A percentile compares a stretch with the other conserved stretches of the same genome.
Conservation (phyloP, 345 rosid species). For the Carallia brachiata region DNA sequence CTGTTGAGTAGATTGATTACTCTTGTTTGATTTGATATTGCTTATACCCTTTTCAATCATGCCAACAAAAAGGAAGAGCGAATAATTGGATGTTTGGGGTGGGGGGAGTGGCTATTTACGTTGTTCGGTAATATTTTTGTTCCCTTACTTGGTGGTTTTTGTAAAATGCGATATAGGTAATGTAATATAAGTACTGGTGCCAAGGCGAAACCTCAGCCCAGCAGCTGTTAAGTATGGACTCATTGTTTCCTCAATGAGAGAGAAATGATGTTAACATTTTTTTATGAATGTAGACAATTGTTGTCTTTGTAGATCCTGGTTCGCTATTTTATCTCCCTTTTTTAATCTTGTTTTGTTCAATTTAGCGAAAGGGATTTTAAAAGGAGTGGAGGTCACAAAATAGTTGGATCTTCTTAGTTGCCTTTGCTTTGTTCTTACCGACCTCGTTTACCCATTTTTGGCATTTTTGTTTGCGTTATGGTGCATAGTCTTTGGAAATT, state of each 20-base stretch:
- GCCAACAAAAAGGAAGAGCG: slow-evolving; percentile 5
- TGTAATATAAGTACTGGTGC: slow-evolving; percentile 26
- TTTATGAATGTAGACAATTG: not conserved
- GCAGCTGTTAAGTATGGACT: slow-evolving; percentile 22
- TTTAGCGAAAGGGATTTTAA: too few relatives aligned
- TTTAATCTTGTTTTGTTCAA: too few relatives aligned
- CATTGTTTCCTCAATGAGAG: not conserved
- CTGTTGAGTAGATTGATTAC: slow-evolving; percentile 11
- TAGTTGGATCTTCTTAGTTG: too few relatives aligned
- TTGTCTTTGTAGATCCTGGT: too few relatives aligned
- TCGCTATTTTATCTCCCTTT: too few relatives aligned
- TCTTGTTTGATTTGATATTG: too few relatives aligned
- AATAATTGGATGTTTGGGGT: not conserved
- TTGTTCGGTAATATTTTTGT: not conserved
- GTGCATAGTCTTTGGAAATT: too few relatives aligned
- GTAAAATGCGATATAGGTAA: slow-evolving; percentile 34
- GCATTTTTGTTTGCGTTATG: too few relatives aligned
- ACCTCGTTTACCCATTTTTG: too few relatives aligned
- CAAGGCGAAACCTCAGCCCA: slow-evolving; percentile 25
- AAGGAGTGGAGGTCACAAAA: too few relatives aligned
- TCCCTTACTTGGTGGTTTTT: slow-evolving; percentile 17
- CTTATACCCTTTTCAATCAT: too few relatives aligned
- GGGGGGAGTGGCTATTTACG: not conserved
- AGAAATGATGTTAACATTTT: not conserved
- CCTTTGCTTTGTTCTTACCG: too few relatives aligned